Percentiles rank a stretch among this genome's conserved stretches.
phyloP scores from a whole-genome alignment of 139 green algal genomes.

The Trebouxia sp. region DNA sequence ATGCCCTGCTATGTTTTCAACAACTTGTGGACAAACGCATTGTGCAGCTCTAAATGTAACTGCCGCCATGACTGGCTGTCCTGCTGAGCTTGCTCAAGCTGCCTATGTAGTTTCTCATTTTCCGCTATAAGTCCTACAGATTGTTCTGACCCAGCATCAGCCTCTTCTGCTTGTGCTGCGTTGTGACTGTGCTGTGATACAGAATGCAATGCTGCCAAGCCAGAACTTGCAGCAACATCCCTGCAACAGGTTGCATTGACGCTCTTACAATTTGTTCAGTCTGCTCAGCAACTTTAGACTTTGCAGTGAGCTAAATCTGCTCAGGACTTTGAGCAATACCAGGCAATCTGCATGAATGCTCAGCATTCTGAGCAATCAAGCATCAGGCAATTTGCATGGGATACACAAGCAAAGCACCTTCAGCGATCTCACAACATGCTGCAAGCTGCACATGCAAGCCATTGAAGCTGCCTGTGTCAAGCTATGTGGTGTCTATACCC shows the following conservation, averaged over 20 bases:
- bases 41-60: constrained; percentile 55
- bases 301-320: too few relatives aligned
- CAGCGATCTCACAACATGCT: too few relatives aligned
- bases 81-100: constrained; percentile 40
- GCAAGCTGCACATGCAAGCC: too few relatives aligned
- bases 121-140: constrained; percentile 38
- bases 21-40: constrained; percentile 35
- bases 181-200: neutral
- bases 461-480: too few relatives aligned
- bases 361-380: too few relatives aligned
- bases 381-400: too few relatives aligned
- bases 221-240: neutral
- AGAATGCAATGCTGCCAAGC: neutral
- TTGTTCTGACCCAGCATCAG: neutral
- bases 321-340: too few relatives aligned
- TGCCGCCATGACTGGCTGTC: constrained; percentile 45
- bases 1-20: constrained; percentile 27
- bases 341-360: too few relatives aligned
- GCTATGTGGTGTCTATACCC: too few relatives aligned
- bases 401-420: too few relatives aligned
- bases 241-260: neutral
- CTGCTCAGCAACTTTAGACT: too few relatives aligned
- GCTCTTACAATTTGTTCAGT: too few relatives aligned
- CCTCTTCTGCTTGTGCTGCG: neutral
- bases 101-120: constrained; percentile 44